A percentile compares a stretch with the other conserved stretches of the same genome.
These are phyloP conservation scores for Fusarium citri DNA, from an alignment of 2,329 filamentous ascomycete genomes.

Conservation along the genomic window DNA sequence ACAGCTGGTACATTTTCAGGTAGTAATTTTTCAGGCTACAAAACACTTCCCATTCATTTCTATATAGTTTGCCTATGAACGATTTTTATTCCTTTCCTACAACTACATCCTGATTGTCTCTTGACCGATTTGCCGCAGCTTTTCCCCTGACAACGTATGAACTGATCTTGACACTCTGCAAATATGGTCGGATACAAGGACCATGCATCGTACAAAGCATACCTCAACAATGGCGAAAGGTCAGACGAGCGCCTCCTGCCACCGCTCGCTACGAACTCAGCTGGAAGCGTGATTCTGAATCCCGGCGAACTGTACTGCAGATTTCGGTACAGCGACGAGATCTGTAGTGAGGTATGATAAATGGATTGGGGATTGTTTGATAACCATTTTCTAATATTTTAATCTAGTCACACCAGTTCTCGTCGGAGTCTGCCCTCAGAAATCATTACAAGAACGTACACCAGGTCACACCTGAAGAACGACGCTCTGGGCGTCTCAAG, in stretches of 20 bases:
- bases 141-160: no score
- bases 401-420: neutral
- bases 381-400: neutral
- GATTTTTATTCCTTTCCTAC: no score
- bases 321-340: neutral
- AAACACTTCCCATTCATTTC: no score
- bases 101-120: no score
- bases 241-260: neutral
- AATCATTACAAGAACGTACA: neutral
- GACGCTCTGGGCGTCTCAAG: neutral
- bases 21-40: no score
- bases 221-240: neutral
- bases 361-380: neutral
- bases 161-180: no score
- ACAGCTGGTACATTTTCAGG: no score
- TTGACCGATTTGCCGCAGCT: no score
- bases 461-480: neutral
- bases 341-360: neutral
- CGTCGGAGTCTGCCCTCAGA: neutral
- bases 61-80: no score
- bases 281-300: neutral
- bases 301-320: neutral
- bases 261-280: neutral
- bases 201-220: neutral
- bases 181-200: neutral